Percentiles rank a stretch among this genome's conserved stretches.
These are phyloP conservation scores for Knoxdaviesia capensis DNA, from an alignment of 2,329 filamentous ascomycete species.

Conservation along the genomic window DNA sequence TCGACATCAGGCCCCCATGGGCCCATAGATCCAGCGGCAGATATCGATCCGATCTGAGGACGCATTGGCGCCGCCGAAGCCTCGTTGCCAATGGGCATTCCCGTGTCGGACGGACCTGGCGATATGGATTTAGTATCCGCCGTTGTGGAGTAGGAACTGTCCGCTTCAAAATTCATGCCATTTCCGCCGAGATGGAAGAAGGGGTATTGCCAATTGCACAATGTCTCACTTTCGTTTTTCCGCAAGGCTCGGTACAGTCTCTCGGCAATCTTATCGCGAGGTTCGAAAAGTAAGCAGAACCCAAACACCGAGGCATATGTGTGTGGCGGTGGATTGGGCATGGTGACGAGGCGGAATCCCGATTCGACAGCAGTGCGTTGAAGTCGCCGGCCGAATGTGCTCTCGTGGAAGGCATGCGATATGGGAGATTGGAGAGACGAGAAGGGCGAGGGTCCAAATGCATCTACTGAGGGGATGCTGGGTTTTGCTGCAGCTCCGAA, in stretches of 20 bases:
- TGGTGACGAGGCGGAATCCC: constrained; percentile 35
- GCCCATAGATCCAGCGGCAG: constrained; percentile 10
- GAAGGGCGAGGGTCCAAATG: no score
- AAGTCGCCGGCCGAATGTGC: constrained; percentile 49
- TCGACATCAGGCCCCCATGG: constrained; percentile 23
- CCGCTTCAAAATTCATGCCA: constrained; percentile 38
- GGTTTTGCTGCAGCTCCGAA: no score
- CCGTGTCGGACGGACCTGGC: not conserved
- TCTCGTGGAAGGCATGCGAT: constrained; percentile 38
- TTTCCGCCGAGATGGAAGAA: constrained; percentile 47
- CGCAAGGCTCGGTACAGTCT: constrained; percentile 16
- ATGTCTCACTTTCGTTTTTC: constrained; percentile 16
- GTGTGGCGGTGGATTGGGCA: constrained; percentile 24
- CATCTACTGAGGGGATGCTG: no score
- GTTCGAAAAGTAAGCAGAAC: constrained; percentile 44
- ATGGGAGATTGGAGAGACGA: no score
- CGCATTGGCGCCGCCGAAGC: constrained; percentile 7
- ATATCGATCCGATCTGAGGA: no score
- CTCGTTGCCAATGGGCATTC: constrained; percentile 15
- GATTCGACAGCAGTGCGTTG: constrained; percentile 45
- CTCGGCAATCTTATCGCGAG: constrained; percentile 23
- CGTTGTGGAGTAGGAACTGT: not conserved
- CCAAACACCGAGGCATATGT: constrained; percentile 41
- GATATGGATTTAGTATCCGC: not conserved
- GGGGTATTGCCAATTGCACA: constrained; percentile 39